A percentile compares a stretch with the other conserved stretches of the same genome.
Conservation (phyloP, 192 early-diverging fungal species). For the Backusella australiensis region DNA sequence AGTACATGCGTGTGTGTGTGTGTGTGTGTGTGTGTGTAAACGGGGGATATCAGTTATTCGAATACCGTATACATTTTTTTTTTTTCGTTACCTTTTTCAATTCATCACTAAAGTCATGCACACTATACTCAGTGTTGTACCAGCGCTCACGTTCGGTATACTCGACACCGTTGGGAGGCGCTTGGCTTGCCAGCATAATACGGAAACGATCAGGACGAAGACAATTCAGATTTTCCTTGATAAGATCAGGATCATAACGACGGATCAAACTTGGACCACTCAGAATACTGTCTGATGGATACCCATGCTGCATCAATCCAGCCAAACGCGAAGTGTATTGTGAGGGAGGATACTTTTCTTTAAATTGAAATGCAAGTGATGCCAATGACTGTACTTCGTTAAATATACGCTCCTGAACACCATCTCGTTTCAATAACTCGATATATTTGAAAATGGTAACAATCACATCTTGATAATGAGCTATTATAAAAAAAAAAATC, state of each 20-base stretch:
- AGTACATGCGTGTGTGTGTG: neutral
- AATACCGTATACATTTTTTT: slow-evolving; percentile 1
- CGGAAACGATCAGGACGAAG: slow-evolving; percentile 68
- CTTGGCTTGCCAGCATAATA: slow-evolving; percentile 46
- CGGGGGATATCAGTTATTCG: neutral
- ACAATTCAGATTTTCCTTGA: slow-evolving; percentile 61
- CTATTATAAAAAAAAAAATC: slow-evolving; percentile 20
- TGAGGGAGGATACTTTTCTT: slow-evolving; percentile 70
- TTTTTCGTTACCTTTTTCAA: slow-evolving; percentile 49
- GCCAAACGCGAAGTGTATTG: slow-evolving; percentile 68
- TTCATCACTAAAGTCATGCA: slow-evolving; percentile 52
- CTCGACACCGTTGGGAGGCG: slow-evolving; percentile 39
- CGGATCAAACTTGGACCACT: slow-evolving; percentile 67
- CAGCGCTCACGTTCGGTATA: slow-evolving; percentile 65
- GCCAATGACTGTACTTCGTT: slow-evolving; percentile 67
- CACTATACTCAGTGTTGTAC: slow-evolving; percentile 82
- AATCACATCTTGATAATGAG: slow-evolving; percentile 78
- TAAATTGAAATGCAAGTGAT: slow-evolving; percentile 64
- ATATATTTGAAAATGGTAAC: slow-evolving; percentile 86
- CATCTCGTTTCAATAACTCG: slow-evolving; percentile 69
- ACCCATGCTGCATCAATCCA: slow-evolving; percentile 75
- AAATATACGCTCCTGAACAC: slow-evolving; percentile 78
- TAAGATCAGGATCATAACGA: slow-evolving; percentile 63
- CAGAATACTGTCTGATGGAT: slow-evolving; percentile 64
- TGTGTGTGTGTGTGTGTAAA: neutral